These are phyloP conservation scores for Cinnamomum micranthum DNA, from an alignment of 164 flowering plant species.

Conservation along the genomic window DNA sequence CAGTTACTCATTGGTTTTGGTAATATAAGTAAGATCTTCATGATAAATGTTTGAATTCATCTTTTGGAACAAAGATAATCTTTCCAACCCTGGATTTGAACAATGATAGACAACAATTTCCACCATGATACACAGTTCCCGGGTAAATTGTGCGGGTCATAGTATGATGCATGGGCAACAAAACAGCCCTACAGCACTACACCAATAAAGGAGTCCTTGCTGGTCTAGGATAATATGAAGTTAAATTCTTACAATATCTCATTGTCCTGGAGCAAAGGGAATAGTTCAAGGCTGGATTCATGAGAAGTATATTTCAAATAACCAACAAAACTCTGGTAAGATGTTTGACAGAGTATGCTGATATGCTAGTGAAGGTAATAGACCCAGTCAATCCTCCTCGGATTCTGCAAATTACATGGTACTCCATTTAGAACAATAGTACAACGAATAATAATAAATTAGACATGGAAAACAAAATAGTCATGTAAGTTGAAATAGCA, in stretches of 20 bases:
- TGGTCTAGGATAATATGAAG: not conserved
- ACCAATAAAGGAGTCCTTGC: not conserved
- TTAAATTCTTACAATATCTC: not conserved
- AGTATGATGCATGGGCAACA: not conserved
- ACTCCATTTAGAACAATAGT: not conserved
- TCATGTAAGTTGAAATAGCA: not conserved
- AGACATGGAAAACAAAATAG: not conserved
- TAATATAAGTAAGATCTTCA: too few species aligned
- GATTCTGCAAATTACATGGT: conserved; percentile 4
- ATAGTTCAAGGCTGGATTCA: not conserved
- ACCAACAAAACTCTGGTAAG: not conserved
- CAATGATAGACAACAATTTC: too few species aligned
- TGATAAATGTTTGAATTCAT: too few species aligned
- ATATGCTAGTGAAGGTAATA: not conserved
- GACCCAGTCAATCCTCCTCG: not conserved
- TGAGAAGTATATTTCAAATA: not conserved
- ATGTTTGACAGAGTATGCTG: too few species aligned
- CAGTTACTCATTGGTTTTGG: too few species aligned
- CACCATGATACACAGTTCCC: not conserved
- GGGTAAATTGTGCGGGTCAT: not conserved
- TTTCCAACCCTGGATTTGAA: too few species aligned
- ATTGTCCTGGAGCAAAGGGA: not conserved
- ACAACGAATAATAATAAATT: not conserved
- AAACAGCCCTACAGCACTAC: too few species aligned
- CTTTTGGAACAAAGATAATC: too few species aligned